These are phyloP conservation scores for Suhomyces taliae DNA, from an alignment of 1,139 yeast species.

Conservation along the genomic window DNA sequence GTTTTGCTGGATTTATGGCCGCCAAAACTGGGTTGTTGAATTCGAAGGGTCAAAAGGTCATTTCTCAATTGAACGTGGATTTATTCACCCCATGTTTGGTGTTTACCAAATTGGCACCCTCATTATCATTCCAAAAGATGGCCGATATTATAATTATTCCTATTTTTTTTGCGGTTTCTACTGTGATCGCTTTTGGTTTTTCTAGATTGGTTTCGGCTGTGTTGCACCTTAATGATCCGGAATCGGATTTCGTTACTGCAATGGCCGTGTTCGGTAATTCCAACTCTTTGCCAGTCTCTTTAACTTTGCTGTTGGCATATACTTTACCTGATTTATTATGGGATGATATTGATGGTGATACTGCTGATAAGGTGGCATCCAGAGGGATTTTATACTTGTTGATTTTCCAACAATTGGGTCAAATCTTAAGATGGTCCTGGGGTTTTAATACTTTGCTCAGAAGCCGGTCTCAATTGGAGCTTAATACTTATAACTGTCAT, in stretches of 20 bases:
- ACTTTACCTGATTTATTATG: constrained; percentile 72
- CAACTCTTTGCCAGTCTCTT: constrained; percentile 76
- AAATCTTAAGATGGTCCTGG: constrained; percentile 86
- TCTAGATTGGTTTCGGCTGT: constrained; percentile 50
- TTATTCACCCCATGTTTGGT: constrained; percentile 84
- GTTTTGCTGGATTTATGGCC: constrained; percentile 70
- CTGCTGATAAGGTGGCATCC: constrained; percentile 70
- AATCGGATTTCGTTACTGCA: constrained; percentile 78
- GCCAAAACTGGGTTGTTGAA: constrained; percentile 61
- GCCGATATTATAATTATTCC: constrained; percentile 73
- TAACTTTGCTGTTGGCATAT: constrained; percentile 69
- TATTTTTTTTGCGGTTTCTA: constrained; percentile 63
- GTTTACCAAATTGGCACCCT: constrained; percentile 75
- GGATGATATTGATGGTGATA: constrained; percentile 69
- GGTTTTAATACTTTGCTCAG: constrained; percentile 77
- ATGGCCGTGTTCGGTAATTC: constrained; percentile 89
- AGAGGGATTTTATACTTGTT: constrained; percentile 76
- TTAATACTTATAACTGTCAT: constrained; percentile 29
- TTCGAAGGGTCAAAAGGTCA: constrained; percentile 61
- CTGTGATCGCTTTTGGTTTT: constrained; percentile 58
- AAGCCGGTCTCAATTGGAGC: constrained; percentile 45
- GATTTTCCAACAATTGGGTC: constrained; percentile 84
- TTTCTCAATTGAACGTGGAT: constrained; percentile 72
- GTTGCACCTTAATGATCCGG: constrained; percentile 58
- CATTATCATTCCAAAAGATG: constrained; percentile 64